These are phyloP conservation scores for Fusarium drepaniforme DNA, from an alignment of 2,329 filamentous ascomycete genomes.

Conservation along the genomic window DNA sequence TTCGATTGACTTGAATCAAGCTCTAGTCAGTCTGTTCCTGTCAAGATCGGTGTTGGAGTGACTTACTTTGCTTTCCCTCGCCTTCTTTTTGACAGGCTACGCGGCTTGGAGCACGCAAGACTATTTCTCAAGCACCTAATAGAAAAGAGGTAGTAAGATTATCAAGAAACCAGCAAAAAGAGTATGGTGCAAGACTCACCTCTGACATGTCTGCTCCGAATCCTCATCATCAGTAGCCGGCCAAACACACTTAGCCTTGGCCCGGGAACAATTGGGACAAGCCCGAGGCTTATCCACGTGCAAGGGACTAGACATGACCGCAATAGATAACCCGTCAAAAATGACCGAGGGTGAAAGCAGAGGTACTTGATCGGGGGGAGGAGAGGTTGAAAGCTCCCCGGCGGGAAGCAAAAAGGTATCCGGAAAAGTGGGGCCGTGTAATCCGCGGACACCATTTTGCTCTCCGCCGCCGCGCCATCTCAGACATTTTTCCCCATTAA, in stretches of 20 bases:
- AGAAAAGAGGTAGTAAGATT: too few relatives aligned
- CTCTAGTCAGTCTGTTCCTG: background rate
- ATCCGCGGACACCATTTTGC: background rate
- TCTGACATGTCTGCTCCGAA: background rate
- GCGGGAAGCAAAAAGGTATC: background rate
- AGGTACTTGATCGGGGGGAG: background rate
- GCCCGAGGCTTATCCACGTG: background rate
- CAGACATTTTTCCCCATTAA: background rate
- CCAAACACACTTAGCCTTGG: background rate
- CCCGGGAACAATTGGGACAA: background rate
- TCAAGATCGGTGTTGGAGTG: background rate
- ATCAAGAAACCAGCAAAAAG: too few relatives aligned
- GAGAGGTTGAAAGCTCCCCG: background rate
- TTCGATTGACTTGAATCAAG: background rate
- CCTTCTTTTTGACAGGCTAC: background rate
- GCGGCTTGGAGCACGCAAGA: background rate
- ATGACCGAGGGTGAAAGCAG: background rate
- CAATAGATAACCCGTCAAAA: background rate
- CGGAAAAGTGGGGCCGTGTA: background rate
- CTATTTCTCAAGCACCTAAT: background rate
- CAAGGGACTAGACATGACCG: background rate
- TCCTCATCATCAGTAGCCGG: background rate
- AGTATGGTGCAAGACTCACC: too few relatives aligned
- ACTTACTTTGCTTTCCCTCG: background rate
- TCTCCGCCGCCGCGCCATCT: background rate